Evolutionary conservation across 768 basidiomycete genomes (phyloP), one percentile per base, ranked within the genome.

Genomic region (Phylloporus sp.): DNA sequence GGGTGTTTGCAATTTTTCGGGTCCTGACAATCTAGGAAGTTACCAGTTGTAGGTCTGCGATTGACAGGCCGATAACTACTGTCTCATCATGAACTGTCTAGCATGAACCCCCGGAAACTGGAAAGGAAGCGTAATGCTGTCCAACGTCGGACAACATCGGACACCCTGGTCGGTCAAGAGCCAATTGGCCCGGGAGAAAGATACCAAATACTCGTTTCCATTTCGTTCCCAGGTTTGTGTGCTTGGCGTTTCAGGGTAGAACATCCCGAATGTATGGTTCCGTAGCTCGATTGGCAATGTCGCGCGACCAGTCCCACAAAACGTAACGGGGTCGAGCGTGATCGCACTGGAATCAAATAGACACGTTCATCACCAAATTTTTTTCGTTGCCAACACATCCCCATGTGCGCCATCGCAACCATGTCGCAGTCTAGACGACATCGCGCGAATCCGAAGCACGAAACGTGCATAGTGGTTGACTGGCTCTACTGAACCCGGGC

Each of bases 221-320:
- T 34, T n/a, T 20, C 1, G 13, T 10, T 22, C 33, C 6, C 23
- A 36, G 34, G 32, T 39, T n/a, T 17, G 47, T 17, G 21, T 14
- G 4, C 53, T 38, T 47, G 57, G 49, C 45, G 48, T 60, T 59
- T 59, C 48, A 56, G 20, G 34, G 15, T 14, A n/a, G 9, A 36
- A 31, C 23, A 13, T 45, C 27, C 27, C 43, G 28, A 36, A 27
- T 23, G 33, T 27, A 26, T 4, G 36, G 28, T 15, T 24, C 31
- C 27, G 23, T 26, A 17, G 17, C n/a, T 42, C 14, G 42, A 35
- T 26, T 33, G 6, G 45, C 9, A 37, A 33, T 31, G 26, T 5
- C 17, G 17, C 18, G 33, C 27, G 28, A n/a, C n/a, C n/a, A n/a
- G n/a, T n/a, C n/a, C n/a, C n/a, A n/a, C n/a, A n/a, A 2, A 15